Base-by-base conservation (phyloP, 1,284 basidiomycete species). In the Gastroboletus turbinatus region DNA sequence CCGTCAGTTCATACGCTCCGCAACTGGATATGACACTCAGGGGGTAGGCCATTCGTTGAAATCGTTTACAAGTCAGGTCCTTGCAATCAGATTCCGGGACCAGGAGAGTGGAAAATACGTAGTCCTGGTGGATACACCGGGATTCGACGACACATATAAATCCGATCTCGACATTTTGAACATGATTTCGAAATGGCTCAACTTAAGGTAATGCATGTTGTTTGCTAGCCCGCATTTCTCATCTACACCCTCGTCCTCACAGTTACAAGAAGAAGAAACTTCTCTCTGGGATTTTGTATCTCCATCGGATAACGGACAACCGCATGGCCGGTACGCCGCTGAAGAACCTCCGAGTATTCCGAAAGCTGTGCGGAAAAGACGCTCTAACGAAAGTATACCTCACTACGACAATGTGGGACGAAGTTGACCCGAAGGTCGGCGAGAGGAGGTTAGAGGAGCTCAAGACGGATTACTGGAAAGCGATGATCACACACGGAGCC, bases 281-380 rank as follows among this genome's bases (percentile, higher is more conserved):
- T 29, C 64, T 82, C 5, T 69, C 73, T 17, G 80, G 78, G 0
- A 69, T 82, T 43, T 68, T 82, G 19, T 82, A 81, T 62, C 64
- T 80, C 57, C 80, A 82, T 56, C 73, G 76, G 5, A 82, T 82
- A 55, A 72, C 76, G 9, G 78, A 81, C 62, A 70, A 70, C 58
- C 71, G 77, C 10, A 70, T 81, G 54, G 73, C 73, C 1, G 76
- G 78, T 14, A 73, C 75, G 30, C 74, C 76, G 3, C 59, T 69
- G 11, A 73, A 73, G 29, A 79, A 76, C 57, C 75, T 79, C n/a
- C 52, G 42, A 17, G 11, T 33, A 9, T 51, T 60, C 30, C 58
- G 35, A 35, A 52, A 57, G 45, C 8, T 60, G 5, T 60, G 52
- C 5, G 59, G 52, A 27, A 29, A 1, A 8, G 46, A 57, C 0